Conservation (phyloP, 176 grass and related monocot species). For the Metroxylon sagu region DNA sequence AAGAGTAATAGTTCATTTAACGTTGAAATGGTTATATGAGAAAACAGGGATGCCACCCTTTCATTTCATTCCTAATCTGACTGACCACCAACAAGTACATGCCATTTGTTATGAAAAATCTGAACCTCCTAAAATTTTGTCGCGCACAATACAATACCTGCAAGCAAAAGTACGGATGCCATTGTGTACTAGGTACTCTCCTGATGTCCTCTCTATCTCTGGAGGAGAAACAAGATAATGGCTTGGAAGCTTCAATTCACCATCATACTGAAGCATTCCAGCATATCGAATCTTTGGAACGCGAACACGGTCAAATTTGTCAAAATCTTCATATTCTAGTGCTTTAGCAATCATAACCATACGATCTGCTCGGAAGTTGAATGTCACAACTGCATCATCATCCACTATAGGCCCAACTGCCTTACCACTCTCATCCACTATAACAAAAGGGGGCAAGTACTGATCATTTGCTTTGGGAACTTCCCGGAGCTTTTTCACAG, state of each 20-base stretch:
- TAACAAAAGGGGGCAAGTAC: slow-evolving; percentile 88
- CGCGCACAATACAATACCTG: slow-evolving; percentile 38
- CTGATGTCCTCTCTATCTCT: slow-evolving; percentile 90
- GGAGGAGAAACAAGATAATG: slow-evolving; percentile 83
- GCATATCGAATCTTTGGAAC: slow-evolving; percentile 83
- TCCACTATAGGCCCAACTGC: slow-evolving; percentile 83
- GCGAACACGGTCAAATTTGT: slow-evolving; percentile 90
- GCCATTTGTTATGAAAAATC: too few species aligned
- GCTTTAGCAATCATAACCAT: slow-evolving; percentile 94
- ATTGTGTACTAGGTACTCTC: slow-evolving; percentile 98
- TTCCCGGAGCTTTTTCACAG: slow-evolving; percentile 79
- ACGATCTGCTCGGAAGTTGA: slow-evolving; percentile 95
- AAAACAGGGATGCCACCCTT: too few species aligned
- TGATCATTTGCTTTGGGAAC: slow-evolving; percentile 64
- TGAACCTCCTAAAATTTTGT: too few species aligned
- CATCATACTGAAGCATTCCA: slow-evolving; percentile 97
- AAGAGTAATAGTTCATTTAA: too few species aligned
- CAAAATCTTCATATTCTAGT: slow-evolving; percentile 85
- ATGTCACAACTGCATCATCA: slow-evolving; percentile 90
- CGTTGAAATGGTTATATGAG: too few species aligned
- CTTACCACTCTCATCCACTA: slow-evolving; percentile 77
- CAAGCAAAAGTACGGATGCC: slow-evolving; percentile 92
- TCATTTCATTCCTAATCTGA: too few species aligned
- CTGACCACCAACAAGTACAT: too few species aligned
- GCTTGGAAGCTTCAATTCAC: slow-evolving; percentile 73